Percentiles rank a stretch among this genome's conserved stretches.
phyloP scores from a whole-genome alignment of 345 rosid genomes.

The Limnanthes douglasii region DNA sequence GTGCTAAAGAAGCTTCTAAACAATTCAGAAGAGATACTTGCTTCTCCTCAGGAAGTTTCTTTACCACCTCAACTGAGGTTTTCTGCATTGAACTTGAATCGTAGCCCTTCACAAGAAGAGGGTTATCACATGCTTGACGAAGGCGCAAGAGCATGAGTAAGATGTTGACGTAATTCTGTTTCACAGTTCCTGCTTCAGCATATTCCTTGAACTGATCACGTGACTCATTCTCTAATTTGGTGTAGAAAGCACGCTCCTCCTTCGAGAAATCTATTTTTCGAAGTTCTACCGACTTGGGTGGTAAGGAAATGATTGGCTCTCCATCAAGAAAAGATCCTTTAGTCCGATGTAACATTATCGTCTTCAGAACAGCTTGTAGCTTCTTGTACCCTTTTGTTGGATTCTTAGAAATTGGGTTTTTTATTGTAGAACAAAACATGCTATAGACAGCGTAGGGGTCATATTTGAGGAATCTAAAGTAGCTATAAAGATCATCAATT shows the following conservation, averaged over 20 bases:
- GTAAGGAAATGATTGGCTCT: constrained; percentile 63
- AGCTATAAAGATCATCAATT: constrained; percentile 93
- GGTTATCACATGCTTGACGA: constrained; percentile 98
- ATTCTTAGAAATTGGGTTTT: constrained; percentile 47
- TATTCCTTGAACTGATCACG: constrained; percentile 92
- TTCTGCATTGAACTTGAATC: constrained; percentile 41
- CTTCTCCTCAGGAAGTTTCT: constrained; percentile 36
- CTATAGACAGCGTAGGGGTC: constrained; percentile 59
- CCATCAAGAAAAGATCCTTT: constrained; percentile 91
- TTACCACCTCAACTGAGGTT: constrained; percentile 44
- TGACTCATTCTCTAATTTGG: constrained; percentile 65
- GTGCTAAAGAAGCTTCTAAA: constrained; percentile 65
- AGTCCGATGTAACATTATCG: constrained; percentile 94
- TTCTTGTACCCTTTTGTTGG: constrained; percentile 57
- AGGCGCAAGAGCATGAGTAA: constrained; percentile 96
- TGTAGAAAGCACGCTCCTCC: constrained; percentile 80
- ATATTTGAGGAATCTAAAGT: constrained; percentile 90
- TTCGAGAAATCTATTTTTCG: constrained; percentile 71
- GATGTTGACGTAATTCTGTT: constrained; percentile 89
- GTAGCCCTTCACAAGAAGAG: constrained; percentile 74
- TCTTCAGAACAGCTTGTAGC: constrained; percentile 79
- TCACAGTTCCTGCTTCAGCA: constrained; percentile 96
- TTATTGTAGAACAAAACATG: constrained; percentile 44
- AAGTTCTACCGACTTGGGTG: constrained; percentile 63
- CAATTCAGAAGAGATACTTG: constrained; percentile 25